Evolutionary conservation across 2,329 filamentous ascomycete genomes (phyloP).

Genomic region (Cordyceps cateniannulata): DNA sequence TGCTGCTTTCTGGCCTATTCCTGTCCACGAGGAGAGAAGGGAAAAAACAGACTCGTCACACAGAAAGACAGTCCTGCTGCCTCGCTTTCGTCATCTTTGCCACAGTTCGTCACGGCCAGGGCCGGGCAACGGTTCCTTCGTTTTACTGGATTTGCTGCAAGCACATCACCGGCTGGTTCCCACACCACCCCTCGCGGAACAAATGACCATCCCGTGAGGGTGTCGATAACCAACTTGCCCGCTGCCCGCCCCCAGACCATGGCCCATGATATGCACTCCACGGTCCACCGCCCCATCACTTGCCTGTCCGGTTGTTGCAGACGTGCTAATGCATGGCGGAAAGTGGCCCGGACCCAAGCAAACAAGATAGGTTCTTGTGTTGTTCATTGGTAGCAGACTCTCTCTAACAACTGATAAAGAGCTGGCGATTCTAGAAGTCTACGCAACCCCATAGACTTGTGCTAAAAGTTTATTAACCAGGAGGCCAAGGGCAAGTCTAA

Average conservation of each 20-base stretch:
- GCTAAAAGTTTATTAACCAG: not conserved
- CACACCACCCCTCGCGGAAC: slow-evolving; percentile 1
- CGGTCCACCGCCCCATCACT: not conserved
- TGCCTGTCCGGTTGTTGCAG: not conserved
- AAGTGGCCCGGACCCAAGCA: not conserved
- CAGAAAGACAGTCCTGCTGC: not conserved
- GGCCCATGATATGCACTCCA: not conserved
- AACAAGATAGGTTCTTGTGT: not conserved
- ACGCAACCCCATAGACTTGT: not conserved
- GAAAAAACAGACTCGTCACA: not conserved
- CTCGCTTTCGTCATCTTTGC: not conserved
- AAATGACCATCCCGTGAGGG: not conserved
- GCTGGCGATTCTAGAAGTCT: not conserved
- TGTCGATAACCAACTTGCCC: not conserved
- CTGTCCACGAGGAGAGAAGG: not conserved
- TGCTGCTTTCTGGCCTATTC: not conserved
- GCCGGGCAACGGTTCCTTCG: not conserved
- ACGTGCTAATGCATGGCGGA: not conserved
- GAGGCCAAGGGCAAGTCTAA: not conserved
- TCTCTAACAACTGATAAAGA: not conserved
- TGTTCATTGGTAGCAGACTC: not conserved
- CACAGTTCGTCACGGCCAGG: not conserved
- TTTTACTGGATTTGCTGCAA: not conserved
- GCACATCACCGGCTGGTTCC: not conserved
- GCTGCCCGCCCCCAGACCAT: not conserved